Conservation (phyloP, 202 grass and related monocot species). For the Brachypodium distachyon region DNA sequence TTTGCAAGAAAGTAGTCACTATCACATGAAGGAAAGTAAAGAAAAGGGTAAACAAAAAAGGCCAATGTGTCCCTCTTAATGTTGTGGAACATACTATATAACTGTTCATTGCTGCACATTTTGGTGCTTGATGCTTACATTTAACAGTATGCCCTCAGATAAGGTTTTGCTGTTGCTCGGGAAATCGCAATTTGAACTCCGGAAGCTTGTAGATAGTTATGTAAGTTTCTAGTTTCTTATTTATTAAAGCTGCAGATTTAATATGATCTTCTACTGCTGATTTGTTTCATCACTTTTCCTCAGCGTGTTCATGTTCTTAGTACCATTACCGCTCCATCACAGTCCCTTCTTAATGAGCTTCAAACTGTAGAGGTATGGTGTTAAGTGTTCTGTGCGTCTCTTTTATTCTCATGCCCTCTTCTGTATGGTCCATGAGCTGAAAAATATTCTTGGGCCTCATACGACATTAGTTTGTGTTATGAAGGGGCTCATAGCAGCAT, state of each 20-base stretch:
- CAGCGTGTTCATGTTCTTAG: constrained; percentile 89
- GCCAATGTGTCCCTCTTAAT: not conserved
- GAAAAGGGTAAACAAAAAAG: not conserved
- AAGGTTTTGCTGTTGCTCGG: constrained; percentile 88
- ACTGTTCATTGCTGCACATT: not conserved
- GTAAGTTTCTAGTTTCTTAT: constrained; percentile 57
- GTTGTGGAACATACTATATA: not conserved
- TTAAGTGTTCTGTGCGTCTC: not conserved
- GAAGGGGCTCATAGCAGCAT: not conserved
- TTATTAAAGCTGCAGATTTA: constrained; percentile 18
- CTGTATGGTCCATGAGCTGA: not conserved
- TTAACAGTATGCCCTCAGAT: constrained; percentile 43
- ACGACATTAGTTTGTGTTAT: not conserved
- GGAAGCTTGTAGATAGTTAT: constrained; percentile 95
- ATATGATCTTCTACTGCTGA: constrained; percentile 21
- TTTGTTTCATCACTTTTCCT: constrained; percentile 8
- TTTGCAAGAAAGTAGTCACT: not conserved
- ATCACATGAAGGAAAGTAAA: not conserved
- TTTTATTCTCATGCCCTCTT: not conserved
- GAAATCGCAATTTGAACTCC: constrained; percentile 92
- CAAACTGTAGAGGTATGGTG: constrained; percentile 84
- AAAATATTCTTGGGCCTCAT: not conserved
- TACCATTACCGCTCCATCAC: constrained; percentile 88
- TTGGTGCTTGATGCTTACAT: constrained; percentile 15
- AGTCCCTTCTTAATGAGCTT: constrained; percentile 90